phyloP scores from a whole-genome alignment of 129 eudicot species.

The Lactuca saligna region DNA sequence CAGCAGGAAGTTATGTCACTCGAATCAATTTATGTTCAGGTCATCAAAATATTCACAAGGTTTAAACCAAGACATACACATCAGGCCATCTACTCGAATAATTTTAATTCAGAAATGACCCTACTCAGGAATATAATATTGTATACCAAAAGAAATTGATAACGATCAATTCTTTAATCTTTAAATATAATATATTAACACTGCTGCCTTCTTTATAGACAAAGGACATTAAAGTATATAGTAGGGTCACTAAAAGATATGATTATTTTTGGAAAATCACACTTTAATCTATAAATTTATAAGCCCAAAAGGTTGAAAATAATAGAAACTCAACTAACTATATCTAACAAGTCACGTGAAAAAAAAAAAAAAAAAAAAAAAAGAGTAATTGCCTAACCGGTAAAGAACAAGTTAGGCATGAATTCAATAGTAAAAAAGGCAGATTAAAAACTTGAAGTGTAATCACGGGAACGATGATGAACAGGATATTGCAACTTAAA shows the following conservation, averaged over 20 bases:
- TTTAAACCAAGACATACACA: slow-evolving; percentile 25
- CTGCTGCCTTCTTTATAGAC: slow-evolving; percentile 16
- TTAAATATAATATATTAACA: slow-evolving; percentile 17
- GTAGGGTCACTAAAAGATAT: neutral
- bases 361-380: neutral
- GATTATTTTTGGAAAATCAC: slow-evolving; percentile 23
- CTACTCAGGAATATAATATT: slow-evolving; percentile 22
- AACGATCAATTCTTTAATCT: slow-evolving; percentile 12
- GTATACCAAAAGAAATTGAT: neutral
- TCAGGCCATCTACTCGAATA: slow-evolving; percentile 16
- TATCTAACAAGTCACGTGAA: slow-evolving; percentile 1
- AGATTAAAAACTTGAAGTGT: neutral
- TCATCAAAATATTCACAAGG: neutral
- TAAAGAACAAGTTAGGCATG: slow-evolving; percentile 12
- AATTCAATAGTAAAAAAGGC: neutral
- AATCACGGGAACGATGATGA: neutral
- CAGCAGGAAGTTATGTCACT: slow-evolving; percentile 22
- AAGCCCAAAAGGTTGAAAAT: slow-evolving; percentile 13
- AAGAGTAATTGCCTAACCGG: slow-evolving; percentile 1
- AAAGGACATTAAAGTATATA: slow-evolving; percentile 22
- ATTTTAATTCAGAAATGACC: slow-evolving; percentile 23
- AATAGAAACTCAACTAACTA: neutral
- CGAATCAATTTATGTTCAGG: neutral
- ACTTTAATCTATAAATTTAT: slow-evolving; percentile 6
- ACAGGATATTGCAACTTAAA: neutral